These are phyloP conservation scores for Saccharum spontaneum DNA, from an alignment of 176 grass and related monocot genomes.

Conservation along the genomic window DNA sequence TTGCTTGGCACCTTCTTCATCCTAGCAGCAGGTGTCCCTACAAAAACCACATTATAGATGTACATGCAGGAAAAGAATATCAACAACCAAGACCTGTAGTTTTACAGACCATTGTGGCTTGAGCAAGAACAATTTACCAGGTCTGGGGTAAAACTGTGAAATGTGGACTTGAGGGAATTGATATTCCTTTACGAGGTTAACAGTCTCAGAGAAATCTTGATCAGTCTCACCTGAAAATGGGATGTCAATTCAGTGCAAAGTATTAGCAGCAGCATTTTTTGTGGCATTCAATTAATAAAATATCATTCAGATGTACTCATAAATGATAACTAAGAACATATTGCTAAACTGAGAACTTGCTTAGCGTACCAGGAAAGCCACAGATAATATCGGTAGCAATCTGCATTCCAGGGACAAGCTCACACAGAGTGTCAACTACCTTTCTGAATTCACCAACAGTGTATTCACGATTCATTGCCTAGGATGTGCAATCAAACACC, in stretches of 20 bases:
- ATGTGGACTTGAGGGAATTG: conserved; percentile 88
- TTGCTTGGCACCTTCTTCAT: conserved; percentile 90
- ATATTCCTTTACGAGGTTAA: conserved; percentile 82
- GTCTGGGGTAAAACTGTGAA: conserved; percentile 97
- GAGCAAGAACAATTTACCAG: conserved; percentile 50
- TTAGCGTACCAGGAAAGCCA: conserved; percentile 77
- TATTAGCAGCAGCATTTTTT: not conserved
- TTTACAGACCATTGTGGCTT: not conserved
- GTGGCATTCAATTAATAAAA: not conserved
- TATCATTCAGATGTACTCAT: not conserved
- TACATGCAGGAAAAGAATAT: not conserved
- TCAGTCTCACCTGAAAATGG: conserved; percentile 71
- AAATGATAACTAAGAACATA: not conserved
- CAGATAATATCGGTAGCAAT: conserved; percentile 98
- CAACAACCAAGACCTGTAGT: not conserved
- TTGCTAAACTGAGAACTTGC: conserved; percentile 30
- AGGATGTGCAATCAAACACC: not conserved
- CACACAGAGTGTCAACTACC: conserved; percentile 78
- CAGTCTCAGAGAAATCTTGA: conserved; percentile 89
- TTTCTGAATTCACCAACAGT: conserved; percentile 74
- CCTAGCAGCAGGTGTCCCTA: conserved; percentile 93
- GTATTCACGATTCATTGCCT: conserved; percentile 98
- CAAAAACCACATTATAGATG: conserved; percentile 23
- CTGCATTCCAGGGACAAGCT: conserved; percentile 70
- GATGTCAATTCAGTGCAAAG: conserved; percentile 3